Evolutionary conservation across 208 protist species (phyloP), one percentile per base, ranked within the genome.

Genomic region (Leishmania martiniquensis): DNA sequence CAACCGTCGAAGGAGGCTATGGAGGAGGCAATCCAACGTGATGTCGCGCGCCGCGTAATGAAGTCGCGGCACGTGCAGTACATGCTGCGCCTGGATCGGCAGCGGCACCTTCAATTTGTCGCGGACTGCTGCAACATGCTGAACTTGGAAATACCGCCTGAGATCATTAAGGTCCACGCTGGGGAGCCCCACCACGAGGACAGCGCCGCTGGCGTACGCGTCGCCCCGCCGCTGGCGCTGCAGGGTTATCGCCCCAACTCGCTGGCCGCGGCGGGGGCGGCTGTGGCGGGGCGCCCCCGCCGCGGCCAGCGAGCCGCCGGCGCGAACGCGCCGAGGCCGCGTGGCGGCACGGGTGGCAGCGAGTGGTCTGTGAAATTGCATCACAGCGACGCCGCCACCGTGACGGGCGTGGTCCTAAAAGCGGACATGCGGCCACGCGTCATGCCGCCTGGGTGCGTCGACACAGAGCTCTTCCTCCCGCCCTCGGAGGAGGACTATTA

Each of bases 101-200:
- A 93, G 72, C 81, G 86, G 29, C 93, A 97, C 77, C 78, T 97
- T 22, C 93, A 97, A 75, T 97, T 97, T 60, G 90, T 94, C 49
- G 89, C 91, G 0, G 93, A 95, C 77, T 94, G 90, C 65, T 94
- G 88, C 70, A 67, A 92, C 70, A 87, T 87, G 55, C 77, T 94
- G 25, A 81, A 83, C 39, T 71, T 97, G 17, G 44, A 7, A 0
- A 75, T 97, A n/a, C 93, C 93, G 0, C 78, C 82, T 7, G 91
- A 95, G 77, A 90, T 97, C 47, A 85, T 95, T 17, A 39, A 65
- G 20, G 57, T 54, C 25, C 73, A 72, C 20, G 52, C 75, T 1
- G 70, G 57, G 39, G 82, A 88, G 49, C 83, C 78, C 3, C 83
- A 87, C 45, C 78, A 65, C 7, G 63, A 77, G 17, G 77, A 80